Conservation (phyloP, 495 filamentous ascomycete genomes). For the Thozetella sp. region DNA sequence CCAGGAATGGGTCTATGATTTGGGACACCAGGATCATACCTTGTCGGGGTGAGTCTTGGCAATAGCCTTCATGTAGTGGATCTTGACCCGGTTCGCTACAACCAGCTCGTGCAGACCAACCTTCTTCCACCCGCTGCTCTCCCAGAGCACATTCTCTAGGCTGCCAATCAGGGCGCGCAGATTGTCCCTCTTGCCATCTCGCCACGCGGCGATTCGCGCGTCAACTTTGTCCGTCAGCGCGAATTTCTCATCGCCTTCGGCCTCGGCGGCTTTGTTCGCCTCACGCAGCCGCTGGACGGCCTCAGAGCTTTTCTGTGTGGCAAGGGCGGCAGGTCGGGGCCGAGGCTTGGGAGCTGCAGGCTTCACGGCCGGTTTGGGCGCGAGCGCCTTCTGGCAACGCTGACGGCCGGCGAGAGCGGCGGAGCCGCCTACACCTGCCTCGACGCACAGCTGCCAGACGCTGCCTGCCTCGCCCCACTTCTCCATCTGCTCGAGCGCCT, state of each 20-base stretch:
- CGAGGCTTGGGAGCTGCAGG: constrained; percentile 53
- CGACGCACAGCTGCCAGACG: constrained; percentile 81
- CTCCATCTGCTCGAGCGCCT: constrained; percentile 93
- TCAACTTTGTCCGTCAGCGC: constrained; percentile 84
- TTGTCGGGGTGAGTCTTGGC: constrained; percentile 98
- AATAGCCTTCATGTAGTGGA: constrained; percentile 99
- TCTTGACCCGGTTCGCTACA: constrained; percentile 89
- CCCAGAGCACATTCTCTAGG: constrained; percentile 88
- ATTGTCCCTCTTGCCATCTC: constrained; percentile 88
- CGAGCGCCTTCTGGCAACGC: constrained; percentile 83
- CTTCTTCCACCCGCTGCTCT: constrained; percentile 93
- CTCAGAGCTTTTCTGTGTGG: constrained; percentile 44
- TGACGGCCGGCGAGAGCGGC: constrained; percentile 85
- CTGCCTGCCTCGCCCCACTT: constrained; percentile 83
- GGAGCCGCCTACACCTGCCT: constrained; percentile 79
- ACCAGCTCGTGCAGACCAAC: constrained; percentile 91
- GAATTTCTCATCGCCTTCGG: constrained; percentile 88
- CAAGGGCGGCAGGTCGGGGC: constrained; percentile 22
- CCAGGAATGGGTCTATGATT: not conserved
- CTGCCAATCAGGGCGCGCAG: constrained; percentile 86
- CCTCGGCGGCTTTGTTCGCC: constrained; percentile 81
- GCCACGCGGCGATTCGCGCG: constrained; percentile 75
- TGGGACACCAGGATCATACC: constrained; percentile 64
- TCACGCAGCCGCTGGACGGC: constrained; percentile 79
- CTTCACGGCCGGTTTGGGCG: constrained; percentile 49